These are phyloP conservation scores for Lichtheimia hyalospora DNA, from an alignment of 371 early-diverging fungal genomes.

Conservation along the genomic window DNA sequence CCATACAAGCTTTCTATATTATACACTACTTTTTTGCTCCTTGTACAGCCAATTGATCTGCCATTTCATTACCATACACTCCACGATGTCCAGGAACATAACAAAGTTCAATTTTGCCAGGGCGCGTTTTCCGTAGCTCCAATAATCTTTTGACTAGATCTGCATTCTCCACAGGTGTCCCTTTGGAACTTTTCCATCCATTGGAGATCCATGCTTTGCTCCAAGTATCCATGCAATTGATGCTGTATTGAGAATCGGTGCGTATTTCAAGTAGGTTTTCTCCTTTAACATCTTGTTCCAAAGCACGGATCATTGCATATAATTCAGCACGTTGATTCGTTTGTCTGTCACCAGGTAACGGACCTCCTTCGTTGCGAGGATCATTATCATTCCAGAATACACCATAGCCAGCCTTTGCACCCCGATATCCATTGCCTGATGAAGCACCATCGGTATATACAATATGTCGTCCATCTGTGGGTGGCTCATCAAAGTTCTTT, in stretches of 20 bases:
- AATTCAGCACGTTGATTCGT: constrained; percentile 92
- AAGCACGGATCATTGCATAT: constrained; percentile 67
- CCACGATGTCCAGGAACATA: constrained; percentile 72
- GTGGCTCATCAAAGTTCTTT: neutral
- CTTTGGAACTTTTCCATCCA: constrained; percentile 56
- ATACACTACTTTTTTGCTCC: constrained; percentile 41
- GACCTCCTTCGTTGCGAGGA: constrained; percentile 72
- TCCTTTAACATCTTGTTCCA: constrained; percentile 48
- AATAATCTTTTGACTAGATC: constrained; percentile 70
- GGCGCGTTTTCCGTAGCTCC: constrained; percentile 27
- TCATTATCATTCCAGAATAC: constrained; percentile 80
- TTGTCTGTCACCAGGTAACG: constrained; percentile 59
- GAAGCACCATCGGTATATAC: constrained; percentile 86
- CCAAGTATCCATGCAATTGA: constrained; percentile 71
- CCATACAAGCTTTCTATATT: no score
- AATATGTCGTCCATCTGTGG: constrained; percentile 8
- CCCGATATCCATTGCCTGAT: constrained; percentile 58
- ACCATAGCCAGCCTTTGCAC: constrained; percentile 78
- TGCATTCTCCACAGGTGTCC: constrained; percentile 66
- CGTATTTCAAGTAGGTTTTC: constrained; percentile 45
- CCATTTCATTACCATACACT: constrained; percentile 72
- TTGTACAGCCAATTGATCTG: constrained; percentile 66
- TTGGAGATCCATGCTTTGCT: constrained; percentile 65
- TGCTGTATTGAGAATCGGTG: constrained; percentile 75
- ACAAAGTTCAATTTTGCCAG: constrained; percentile 39